phyloP scores from a whole-genome alignment of 1,139 yeast genomes.

The Saccharomyces hybrid region DNA sequence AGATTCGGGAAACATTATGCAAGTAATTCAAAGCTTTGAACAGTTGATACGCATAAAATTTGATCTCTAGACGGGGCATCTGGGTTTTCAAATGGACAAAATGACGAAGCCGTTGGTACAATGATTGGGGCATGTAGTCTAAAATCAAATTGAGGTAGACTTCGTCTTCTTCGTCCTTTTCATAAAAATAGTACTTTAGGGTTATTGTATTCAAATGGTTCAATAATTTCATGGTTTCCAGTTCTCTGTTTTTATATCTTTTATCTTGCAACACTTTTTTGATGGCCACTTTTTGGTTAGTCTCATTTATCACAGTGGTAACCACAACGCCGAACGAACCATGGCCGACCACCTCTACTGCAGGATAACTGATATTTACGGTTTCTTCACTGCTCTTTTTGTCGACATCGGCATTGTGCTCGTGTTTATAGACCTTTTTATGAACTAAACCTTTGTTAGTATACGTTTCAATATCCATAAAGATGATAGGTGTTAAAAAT shows the following conservation, averaged over 20 bases:
- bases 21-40: constrained; percentile 86
- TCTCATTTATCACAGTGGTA: constrained; percentile 71
- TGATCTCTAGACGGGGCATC: constrained; percentile 88
- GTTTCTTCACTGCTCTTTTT: constrained; percentile 7
- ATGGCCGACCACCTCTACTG: constrained; percentile 78
- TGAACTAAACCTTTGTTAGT: constrained; percentile 8
- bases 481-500: neutral
- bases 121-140: constrained; percentile 93
- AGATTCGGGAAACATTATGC: constrained; percentile 75
- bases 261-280: constrained; percentile 92
- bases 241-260: constrained; percentile 91
- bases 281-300: constrained; percentile 79
- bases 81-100: constrained; percentile 61
- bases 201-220: constrained; percentile 80
- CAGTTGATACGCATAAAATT: constrained; percentile 84
- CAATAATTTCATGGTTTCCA: constrained; percentile 89
- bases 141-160: constrained; percentile 81
- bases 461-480: constrained; percentile 7
- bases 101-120: constrained; percentile 84
- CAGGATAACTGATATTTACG: constrained; percentile 31
- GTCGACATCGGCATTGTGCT: neutral
- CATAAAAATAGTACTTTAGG: constrained; percentile 80
- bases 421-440: constrained; percentile 5
- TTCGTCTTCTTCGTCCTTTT: constrained; percentile 44
- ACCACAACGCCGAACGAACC: constrained; percentile 97